phyloP scores from a whole-genome alignment of 805 yeast species.

The Ogataea ramenticola region DNA sequence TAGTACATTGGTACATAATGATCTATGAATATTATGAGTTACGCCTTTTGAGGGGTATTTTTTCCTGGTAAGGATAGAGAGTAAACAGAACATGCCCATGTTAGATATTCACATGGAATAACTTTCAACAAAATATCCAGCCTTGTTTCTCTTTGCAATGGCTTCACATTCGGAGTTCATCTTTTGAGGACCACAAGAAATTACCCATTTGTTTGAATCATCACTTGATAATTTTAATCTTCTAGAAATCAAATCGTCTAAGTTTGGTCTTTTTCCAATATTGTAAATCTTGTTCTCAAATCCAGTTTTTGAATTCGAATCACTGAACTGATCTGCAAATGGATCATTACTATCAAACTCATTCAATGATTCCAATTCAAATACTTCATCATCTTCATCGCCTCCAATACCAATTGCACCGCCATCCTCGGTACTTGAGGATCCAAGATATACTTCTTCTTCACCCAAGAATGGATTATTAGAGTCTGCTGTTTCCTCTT shows the following conservation, averaged over 20 bases:
- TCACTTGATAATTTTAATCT: constrained; percentile 24
- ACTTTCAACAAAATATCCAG: constrained; percentile 36
- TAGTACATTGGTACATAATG: too few relatives aligned
- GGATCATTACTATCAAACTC: constrained; percentile 14
- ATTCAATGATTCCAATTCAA: constrained; percentile 18
- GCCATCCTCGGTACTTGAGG: too few relatives aligned
- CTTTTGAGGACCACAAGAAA: constrained; percentile 52
- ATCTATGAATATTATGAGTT: too few relatives aligned
- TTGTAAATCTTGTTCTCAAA: constrained; percentile 10
- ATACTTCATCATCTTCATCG: constrained; percentile 12
- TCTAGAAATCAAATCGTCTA: constrained; percentile 25
- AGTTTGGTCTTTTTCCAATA: constrained; percentile 37
- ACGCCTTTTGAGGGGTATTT: too few relatives aligned
- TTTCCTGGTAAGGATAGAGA: too few relatives aligned
- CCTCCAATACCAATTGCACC: too few relatives aligned
- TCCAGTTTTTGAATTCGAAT: constrained; percentile 1
- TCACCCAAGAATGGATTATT: neutral
- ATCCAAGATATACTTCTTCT: too few relatives aligned
- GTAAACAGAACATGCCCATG: too few relatives aligned
- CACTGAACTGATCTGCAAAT: too few relatives aligned
- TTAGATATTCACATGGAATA: constrained; percentile 30
- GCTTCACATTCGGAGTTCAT: constrained; percentile 32
- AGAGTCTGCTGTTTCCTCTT: too few relatives aligned
- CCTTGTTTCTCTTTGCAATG: constrained; percentile 30
- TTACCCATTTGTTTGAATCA: constrained; percentile 38